phyloP scores from a whole-genome alignment of 1,284 basidiomycete species.

The Malassezia japonica region DNA sequence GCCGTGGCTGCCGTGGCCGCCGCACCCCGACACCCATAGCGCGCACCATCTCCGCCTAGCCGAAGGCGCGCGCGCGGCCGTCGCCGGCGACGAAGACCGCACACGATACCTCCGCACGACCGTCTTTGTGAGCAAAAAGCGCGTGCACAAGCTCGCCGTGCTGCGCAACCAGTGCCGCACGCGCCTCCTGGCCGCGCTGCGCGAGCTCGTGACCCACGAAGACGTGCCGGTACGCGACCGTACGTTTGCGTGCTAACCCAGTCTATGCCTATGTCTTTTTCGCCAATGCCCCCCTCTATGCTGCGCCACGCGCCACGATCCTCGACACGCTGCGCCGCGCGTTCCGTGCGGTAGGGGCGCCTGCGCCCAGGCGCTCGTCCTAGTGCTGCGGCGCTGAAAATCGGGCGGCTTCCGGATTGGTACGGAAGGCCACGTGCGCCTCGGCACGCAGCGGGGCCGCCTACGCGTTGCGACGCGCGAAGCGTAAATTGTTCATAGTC shows the following conservation, averaged over 20 bases:
- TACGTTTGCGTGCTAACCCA: constrained; percentile 1
- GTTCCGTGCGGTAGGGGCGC: not conserved
- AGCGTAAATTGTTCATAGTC: too few species aligned
- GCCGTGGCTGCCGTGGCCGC: constrained; percentile 18
- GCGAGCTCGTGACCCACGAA: not conserved
- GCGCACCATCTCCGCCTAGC: constrained; percentile 6
- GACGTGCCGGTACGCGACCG: not conserved
- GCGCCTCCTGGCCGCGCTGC: constrained; percentile 23
- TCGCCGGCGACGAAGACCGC: not conserved
- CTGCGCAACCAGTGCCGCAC: constrained; percentile 26
- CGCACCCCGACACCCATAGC: constrained; percentile 6
- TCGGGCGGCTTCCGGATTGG: constrained; percentile 1
- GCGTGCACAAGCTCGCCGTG: constrained; percentile 33
- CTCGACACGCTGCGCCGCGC: constrained; percentile 2
- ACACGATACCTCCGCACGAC: constrained; percentile 15
- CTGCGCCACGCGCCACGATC: not conserved
- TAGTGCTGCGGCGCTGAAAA: not conserved
- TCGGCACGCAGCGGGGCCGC: not conserved
- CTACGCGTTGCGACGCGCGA: not conserved
- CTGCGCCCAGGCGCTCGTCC: not conserved
- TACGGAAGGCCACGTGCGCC: not conserved
- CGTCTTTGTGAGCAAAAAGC: constrained; percentile 26
- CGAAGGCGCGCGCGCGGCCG: not conserved
- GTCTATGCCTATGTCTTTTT: constrained; percentile 10
- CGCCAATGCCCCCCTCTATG: constrained; percentile 4